These are phyloP conservation scores for Musa acuminata DNA, from an alignment of 176 grass and related monocot genomes.

Conservation along the genomic window DNA sequence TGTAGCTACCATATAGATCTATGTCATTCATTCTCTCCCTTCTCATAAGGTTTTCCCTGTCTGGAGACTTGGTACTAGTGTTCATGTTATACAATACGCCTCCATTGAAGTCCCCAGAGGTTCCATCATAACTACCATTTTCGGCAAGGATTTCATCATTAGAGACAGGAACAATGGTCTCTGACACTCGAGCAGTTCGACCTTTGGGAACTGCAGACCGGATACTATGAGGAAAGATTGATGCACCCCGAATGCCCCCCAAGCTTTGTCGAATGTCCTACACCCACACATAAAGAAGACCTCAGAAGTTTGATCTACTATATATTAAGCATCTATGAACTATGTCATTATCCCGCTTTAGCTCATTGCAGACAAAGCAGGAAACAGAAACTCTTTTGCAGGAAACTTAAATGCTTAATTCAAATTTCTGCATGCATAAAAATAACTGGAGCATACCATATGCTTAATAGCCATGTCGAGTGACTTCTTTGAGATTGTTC, in stretches of 20 bases:
- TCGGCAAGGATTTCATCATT: conserved; percentile 37
- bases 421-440: neutral
- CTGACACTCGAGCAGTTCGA: conserved; percentile 36
- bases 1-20: conserved; percentile 57
- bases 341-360: neutral
- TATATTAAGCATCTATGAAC: neutral
- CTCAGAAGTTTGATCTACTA: neutral
- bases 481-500: conserved; percentile 94
- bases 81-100: conserved; percentile 37
- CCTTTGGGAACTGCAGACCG: conserved; percentile 47
- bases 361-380: neutral
- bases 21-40: conserved; percentile 67
- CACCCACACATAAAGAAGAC: neutral
- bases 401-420: neutral
- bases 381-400: neutral
- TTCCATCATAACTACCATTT: conserved; percentile 36
- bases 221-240: conserved; percentile 88
- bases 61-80: conserved; percentile 39
- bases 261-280: conserved; percentile 92
- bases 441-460: conserved; percentile 52
- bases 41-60: conserved; percentile 43
- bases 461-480: conserved; percentile 97
- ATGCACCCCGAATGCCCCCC: conserved; percentile 63
- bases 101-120: conserved; percentile 29
- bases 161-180: conserved; percentile 34